phyloP scores from a whole-genome alignment of 306 rosid species.

The Chamaecrista fasciculata region DNA sequence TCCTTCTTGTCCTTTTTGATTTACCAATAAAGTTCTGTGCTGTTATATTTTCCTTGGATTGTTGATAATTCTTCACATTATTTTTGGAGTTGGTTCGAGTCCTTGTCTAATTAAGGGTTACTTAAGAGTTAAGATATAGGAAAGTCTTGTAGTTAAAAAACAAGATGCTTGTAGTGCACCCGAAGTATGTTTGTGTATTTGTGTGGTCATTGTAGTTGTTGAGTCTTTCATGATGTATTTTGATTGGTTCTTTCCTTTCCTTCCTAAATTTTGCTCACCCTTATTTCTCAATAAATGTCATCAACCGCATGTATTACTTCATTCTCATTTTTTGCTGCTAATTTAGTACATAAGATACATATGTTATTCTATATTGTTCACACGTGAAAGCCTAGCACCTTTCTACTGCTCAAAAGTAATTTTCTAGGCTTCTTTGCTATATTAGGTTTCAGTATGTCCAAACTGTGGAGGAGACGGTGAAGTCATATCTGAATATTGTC shows the following conservation, averaged over 20 bases:
- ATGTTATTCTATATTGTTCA: not conserved
- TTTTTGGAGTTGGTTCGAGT: not conserved
- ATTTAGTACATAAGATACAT: not conserved
- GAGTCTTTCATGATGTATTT: not conserved
- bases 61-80: not conserved
- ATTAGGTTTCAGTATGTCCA: conserved; percentile 90
- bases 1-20: not conserved
- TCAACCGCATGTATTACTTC: not conserved
- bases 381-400: not conserved
- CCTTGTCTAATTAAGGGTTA: not conserved
- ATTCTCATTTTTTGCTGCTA: not conserved
- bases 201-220: not conserved
- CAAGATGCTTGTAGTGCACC: not conserved
- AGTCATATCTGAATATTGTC: conserved; percentile 82
- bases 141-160: not conserved
- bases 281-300: not conserved
- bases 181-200: not conserved
- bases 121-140: not conserved
- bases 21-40: not conserved
- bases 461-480: conserved; percentile 94
- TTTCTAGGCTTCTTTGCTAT: conserved; percentile 18
- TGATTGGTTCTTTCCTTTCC: not conserved
- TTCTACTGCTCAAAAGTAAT: conserved; percentile 12
- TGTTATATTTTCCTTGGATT: not conserved
- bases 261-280: not conserved